A percentile compares a stretch with the other conserved stretches of the same genome.
phyloP scores from a whole-genome alignment of 2,329 filamentous ascomycete genomes.

The Talaromyces sp. region DNA sequence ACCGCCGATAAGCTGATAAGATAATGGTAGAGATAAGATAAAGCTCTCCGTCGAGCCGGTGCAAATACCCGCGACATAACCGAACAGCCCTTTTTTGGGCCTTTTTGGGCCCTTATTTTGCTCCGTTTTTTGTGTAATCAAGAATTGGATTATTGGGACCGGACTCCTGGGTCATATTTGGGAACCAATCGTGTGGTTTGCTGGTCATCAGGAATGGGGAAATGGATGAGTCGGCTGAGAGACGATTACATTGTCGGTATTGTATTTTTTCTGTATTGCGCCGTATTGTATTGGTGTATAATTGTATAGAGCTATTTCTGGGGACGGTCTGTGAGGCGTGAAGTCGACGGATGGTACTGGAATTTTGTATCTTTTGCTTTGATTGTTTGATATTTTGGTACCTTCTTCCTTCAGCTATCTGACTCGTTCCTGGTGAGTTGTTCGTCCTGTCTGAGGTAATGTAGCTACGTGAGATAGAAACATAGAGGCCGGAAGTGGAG shows the following conservation, averaged over 20 bases:
- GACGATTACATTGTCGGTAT: neutral
- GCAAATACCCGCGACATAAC: conserved; percentile 8
- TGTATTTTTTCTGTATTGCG: neutral
- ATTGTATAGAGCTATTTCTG: neutral
- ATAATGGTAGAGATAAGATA: neutral
- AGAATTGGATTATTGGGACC: neutral
- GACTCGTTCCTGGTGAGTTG: neutral
- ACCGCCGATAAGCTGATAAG: neutral
- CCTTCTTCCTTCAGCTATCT: too few species aligned
- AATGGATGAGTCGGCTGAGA: neutral
- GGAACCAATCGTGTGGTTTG: neutral
- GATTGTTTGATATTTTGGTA: neutral
- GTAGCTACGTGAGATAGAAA: neutral
- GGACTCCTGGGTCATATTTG: too few species aligned
- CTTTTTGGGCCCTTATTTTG: neutral
- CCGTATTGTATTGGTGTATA: neutral
- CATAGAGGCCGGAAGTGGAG: neutral
- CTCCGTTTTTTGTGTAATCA: too few species aligned
- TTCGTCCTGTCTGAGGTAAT: neutral
- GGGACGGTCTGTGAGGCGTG: neutral
- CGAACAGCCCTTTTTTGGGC: neutral
- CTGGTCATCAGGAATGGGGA: neutral
- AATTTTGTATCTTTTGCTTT: neutral
- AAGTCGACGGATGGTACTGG: neutral
- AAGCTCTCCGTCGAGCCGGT: conserved; percentile 4